phyloP scores from a whole-genome alignment of 2,329 filamentous ascomycete species.

The Trichophyton mentagrophytes region DNA sequence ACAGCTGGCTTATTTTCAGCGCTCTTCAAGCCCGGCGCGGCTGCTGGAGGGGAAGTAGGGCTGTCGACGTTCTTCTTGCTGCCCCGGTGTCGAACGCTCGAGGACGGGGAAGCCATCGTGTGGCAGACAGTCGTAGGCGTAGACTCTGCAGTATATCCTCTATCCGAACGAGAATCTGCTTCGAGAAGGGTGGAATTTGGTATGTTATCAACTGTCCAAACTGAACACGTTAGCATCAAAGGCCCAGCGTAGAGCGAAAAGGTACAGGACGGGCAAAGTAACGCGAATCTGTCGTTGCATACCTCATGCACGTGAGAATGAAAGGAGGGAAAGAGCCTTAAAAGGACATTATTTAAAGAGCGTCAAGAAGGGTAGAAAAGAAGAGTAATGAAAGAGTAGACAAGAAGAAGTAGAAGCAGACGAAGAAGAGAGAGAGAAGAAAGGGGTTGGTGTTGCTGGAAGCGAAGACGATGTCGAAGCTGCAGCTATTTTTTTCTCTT shows the following conservation, averaged over 20 bases:
- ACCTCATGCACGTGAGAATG: background rate
- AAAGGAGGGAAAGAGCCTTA: slow-evolving; percentile 4
- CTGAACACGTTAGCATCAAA: slow-evolving; percentile 1
- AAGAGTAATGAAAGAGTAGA: background rate
- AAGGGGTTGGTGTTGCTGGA: background rate
- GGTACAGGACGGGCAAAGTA: too few species aligned
- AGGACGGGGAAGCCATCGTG: slow-evolving; percentile 11
- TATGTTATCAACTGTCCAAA: background rate
- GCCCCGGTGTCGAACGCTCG: slow-evolving; percentile 32
- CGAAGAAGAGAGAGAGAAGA: background rate
- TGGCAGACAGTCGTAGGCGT: background rate
- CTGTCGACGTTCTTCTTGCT: slow-evolving; percentile 25
- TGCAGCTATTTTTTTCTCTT: background rate
- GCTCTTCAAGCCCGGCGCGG: slow-evolving; percentile 4
- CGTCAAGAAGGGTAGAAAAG: slow-evolving; percentile 9
- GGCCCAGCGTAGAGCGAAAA: too few species aligned
- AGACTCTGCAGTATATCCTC: background rate
- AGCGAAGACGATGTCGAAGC: background rate
- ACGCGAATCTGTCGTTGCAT: too few species aligned
- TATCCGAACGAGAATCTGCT: too few species aligned
- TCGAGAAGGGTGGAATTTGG: too few species aligned
- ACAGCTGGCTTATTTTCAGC: slow-evolving; percentile 7
- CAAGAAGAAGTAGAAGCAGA: background rate
- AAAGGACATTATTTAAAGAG: slow-evolving; percentile 15
- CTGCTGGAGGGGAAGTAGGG: slow-evolving; percentile 13